Evolutionary conservation across 129 eudicot genomes (phyloP).

Genomic region (Escallonia herrerae): DNA sequence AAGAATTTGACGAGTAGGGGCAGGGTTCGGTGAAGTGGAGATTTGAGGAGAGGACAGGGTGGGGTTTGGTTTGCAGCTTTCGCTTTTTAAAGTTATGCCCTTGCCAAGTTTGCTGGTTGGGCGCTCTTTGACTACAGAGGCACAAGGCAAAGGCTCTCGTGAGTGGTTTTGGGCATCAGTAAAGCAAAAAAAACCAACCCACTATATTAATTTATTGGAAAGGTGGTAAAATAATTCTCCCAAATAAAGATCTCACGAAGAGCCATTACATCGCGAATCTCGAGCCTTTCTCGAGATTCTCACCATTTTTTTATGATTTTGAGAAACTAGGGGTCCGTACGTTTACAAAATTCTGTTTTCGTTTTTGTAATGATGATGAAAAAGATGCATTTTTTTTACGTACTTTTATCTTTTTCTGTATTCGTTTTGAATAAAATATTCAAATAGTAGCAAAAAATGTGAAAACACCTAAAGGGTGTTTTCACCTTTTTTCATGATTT

Average conservation of each 20-base stretch:
- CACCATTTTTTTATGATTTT: neutral
- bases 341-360: no score
- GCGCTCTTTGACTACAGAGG: slow-evolving; percentile 1
- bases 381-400: no score
- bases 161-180: slow-evolving; percentile 1
- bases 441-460: no score
- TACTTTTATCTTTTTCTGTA: no score
- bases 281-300: slow-evolving; percentile 13
- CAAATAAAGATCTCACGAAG: slow-evolving; percentile 16
- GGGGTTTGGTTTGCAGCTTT: slow-evolving; percentile 8
- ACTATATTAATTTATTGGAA: neutral
- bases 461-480: no score
- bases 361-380: no score
- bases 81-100: slow-evolving; percentile 5
- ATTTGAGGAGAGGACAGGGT: neutral
- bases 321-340: no score
- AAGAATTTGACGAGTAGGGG: no score
- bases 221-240: slow-evolving; percentile 3
- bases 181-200: neutral
- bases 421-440: no score
- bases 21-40: no score
- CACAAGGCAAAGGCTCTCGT: neutral
- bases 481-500: no score
- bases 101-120: neutral
- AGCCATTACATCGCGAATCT: slow-evolving; percentile 14